Evolutionary conservation across 2,329 filamentous ascomycete species (phyloP), one percentile per base, ranked within the genome.

Genomic region (Ophiocordyceps australis): DNA sequence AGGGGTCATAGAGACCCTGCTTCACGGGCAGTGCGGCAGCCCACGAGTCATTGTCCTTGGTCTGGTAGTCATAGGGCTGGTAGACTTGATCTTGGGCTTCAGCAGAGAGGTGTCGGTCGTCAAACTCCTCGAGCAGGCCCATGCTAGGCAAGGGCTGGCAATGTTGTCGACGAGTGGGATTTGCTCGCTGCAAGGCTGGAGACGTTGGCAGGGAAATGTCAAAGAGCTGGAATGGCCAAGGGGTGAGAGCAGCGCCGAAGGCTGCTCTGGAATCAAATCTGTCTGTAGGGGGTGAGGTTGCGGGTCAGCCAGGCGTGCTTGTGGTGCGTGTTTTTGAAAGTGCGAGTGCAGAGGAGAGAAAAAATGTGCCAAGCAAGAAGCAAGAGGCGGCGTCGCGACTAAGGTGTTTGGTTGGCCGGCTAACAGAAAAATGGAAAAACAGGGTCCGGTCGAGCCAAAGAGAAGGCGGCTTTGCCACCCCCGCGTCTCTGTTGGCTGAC

Each of bases 1-100:
- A 73, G 35, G 89, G 89, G 59, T 95, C 85, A 51, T 98, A 98
- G 26, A 98, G 72, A 65, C 86, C 89, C 74, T 95, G 86, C 73
- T 92, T 92, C 68, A 91, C 72, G 46, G 89, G 89, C 43, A 98
- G 70, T 48, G 86, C 79, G 47, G 85, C 81, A 43, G 86, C 89
- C 89, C 89, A 91, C 39, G 81, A 86, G 51, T 46, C 54, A 50
- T 83, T 82, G 60, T 83, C 82, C 52, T 83, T 74, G 32, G 74
- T 74, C 54, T 89, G 74, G 56, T 89, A 95, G 52, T 82, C 73
- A 72, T 86, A 94, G 26, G 64, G 68, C 46, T 64, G 58, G 46
- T 74, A 74, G 47, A 57, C 48, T 41, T 69, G 60, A 39, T 62
- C 57, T 46, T 69, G 59, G 38, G 66, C 62, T 39, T 71, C 67